Evolutionary conservation across 345 rosid species (phyloP), one percentile per base, ranked within the genome.

Genomic region (Moricandia moricandioides): DNA sequence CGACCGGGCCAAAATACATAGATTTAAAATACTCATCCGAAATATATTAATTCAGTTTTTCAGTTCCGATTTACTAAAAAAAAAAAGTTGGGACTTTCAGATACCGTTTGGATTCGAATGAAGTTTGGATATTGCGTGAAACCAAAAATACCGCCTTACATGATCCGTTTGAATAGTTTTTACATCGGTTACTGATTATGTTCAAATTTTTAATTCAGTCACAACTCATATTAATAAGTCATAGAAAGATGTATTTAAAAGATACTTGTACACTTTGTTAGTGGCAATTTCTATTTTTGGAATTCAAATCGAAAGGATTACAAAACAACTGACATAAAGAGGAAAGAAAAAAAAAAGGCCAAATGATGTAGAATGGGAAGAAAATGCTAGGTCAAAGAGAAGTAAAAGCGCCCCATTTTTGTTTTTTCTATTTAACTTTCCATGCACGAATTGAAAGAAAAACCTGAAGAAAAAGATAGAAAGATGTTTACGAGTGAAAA

Each of bases 321-420:
- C 10, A 52, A 52, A 52, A 52, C 12, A 52, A 52, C 17, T 51
- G 56, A 51, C 56, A 51, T 51, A 47, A 47, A 45, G 18, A 49
- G 54, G 54, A 16, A 49, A 49, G 3, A n/a, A 37, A 14, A 14
- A n/a, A n/a, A 49, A 49, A 49, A 47, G 21, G 54, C 54, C 10
- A 51, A 51, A 51, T 17, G 57, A 52, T 52, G 57, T 17, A 52
- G 57, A 24, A 30, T 52, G 62, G 31, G 55, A 61, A 58, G 78
- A 69, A 69, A 69, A 62, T 51, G 56, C 27, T 72, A 60, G 47
- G 79, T 75, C 73, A 76, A 76, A 70, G 54, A 69, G 43, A 69
- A 37, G 54, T 56, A 57, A 54, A 27, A 60, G 59, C 71, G 47
- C 47, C 30, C 30, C 60, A 5, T 29, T 51, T 51, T 63, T 30